phyloP scores from a whole-genome alignment of 2,329 filamentous ascomycete genomes.

The Aspergillus fijiensis region DNA sequence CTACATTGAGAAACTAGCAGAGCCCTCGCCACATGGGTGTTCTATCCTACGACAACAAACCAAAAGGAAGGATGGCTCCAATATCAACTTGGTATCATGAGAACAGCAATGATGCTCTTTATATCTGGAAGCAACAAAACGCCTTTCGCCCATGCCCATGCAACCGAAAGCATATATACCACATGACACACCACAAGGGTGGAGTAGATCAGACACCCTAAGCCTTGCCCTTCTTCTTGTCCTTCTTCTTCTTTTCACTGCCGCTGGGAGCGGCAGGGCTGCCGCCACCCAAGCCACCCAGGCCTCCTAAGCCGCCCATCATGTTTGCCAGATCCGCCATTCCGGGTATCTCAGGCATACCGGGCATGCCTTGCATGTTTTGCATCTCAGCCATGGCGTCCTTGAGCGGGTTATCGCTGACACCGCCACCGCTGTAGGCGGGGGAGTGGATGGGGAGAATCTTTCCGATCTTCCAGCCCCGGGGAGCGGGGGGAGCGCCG shows the following conservation, averaged over 20 bases:
- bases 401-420: constrained; percentile 90
- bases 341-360: constrained; percentile 40
- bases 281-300: constrained; percentile 36
- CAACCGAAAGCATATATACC: constrained; percentile 28
- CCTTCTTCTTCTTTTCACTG: constrained; percentile 48
- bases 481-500: constrained; percentile 71
- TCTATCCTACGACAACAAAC: neutral
- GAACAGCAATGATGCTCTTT: constrained; percentile 18
- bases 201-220: constrained; percentile 19
- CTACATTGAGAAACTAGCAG: neutral
- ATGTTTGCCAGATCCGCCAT: constrained; percentile 58
- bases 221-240: constrained; percentile 52
- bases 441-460: constrained; percentile 85
- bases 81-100: constrained; percentile 23
- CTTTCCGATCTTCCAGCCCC: constrained; percentile 86
- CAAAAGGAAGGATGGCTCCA: neutral
- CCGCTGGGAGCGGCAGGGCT: constrained; percentile 31
- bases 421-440: constrained; percentile 86
- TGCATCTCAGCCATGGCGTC: constrained; percentile 97
- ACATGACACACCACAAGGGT: constrained; percentile 17
- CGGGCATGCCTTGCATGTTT: constrained; percentile 46
- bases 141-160: constrained; percentile 41
- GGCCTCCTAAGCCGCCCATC: constrained; percentile 45
- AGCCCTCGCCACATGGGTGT: neutral
- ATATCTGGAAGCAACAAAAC: constrained; percentile 27